Evolutionary conservation across 805 yeast species (phyloP), one percentile per base, ranked within the genome.

Genomic region (Candida silvicultrix): DNA sequence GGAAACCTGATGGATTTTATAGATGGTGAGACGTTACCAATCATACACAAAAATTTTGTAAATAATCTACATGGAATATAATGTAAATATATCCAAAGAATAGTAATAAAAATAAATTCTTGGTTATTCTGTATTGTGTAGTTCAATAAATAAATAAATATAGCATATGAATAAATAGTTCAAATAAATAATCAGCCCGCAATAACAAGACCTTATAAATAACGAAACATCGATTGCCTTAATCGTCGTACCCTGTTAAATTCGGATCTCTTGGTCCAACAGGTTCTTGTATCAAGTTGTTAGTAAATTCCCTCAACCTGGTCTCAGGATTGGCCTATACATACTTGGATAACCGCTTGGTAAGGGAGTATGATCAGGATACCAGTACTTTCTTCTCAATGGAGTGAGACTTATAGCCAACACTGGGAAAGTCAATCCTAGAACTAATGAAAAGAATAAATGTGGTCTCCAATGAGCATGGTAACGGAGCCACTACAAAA

Each of bases 381-480:
- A 86, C 50, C 81, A 66, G 61, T 69, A 81, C 63, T 74, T 79
- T 66, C 85, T 79, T 74, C 95, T 81, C 41, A 84, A 56, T 28
- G 89, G 89, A 39, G 89, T 74, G 44, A 75, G 74, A 28, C 73
- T 69, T 45, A 78, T 57, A 34, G 85, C 71, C 46, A 84, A 75
- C 5, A 80, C 64, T 12, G 94, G 92, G 5, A 86, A 89, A 42
- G 82, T 62, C 38, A 78, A 60, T 8, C 89, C 95, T 57, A 85
- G 71, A 34, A 72, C 71, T 19, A 79, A 74, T 25, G 89, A 71
- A 59, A 74, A 80, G 62, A 85, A 81, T 52, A 84, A 70, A 66
- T 85, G 88, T 38, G 95, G 95, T 61, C 80, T 79, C 54, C 77
- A 78, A 67, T 85, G 84, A 21, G 90, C 85, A 55, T 81, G 82